phyloP scores from a whole-genome alignment of 441 rosid species.

The Metrosideros polymorpha region DNA sequence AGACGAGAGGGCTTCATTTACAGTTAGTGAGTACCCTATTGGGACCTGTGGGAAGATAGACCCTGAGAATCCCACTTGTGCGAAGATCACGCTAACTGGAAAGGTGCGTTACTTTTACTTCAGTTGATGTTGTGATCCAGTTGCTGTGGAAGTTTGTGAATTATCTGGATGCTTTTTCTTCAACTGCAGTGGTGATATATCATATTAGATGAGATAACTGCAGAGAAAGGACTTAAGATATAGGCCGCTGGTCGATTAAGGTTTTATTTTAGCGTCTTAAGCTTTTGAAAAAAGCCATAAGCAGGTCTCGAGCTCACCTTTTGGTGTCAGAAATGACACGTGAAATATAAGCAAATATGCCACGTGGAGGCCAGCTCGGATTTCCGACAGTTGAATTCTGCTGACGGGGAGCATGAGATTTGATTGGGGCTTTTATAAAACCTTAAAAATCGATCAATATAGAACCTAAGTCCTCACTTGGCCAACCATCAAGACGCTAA shows the following conservation, averaged over 20 bases:
- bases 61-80: slow-evolving; percentile 82
- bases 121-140: background rate
- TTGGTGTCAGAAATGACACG: background rate
- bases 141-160: background rate
- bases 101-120: slow-evolving; percentile 27
- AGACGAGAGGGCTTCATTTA: slow-evolving; percentile 65
- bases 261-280: background rate
- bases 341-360: background rate
- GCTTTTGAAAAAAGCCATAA: background rate
- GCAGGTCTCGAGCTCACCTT: background rate
- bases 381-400: background rate
- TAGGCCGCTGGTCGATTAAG: background rate
- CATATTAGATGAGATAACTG: background rate
- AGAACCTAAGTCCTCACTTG: background rate
- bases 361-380: background rate
- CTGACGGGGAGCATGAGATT: background rate
- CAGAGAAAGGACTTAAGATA: background rate
- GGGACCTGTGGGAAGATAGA: slow-evolving; percentile 84
- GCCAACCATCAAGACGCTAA: background rate
- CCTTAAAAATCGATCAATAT: background rate
- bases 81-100: slow-evolving; percentile 87
- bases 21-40: slow-evolving; percentile 76
- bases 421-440: background rate
- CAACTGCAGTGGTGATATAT: background rate
- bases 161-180: background rate